Evolutionary conservation across 805 yeast species (phyloP), one percentile per base, ranked within the genome.

Genomic region (Yarrowia hollandica): DNA sequence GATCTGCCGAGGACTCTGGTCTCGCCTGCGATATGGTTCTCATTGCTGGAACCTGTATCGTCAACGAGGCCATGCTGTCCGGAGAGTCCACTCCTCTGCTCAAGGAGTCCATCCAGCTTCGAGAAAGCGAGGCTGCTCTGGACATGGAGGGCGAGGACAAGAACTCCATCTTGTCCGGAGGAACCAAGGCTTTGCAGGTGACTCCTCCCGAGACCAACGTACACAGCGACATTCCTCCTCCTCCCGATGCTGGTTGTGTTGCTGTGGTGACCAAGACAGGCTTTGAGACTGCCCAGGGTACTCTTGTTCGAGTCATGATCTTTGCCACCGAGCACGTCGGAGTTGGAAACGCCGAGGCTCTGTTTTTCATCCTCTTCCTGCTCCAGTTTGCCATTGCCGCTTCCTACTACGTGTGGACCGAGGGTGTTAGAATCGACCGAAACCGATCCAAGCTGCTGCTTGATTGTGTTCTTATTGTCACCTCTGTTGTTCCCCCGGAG

Each of bases 401-500:
- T 28, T 86, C 96, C 18, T 86, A 96, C 90, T 94, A 92, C 69
- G 98, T 94, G 58, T 94, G 99, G 99, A 86, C 88, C 62, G 97
- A 92, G 75, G 99, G 99, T 74, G 87, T 96, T 21, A 85, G 81
- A 71, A 86, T 89, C 89, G 98, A 97, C 68, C 87, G 99, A 76
- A 82, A 89, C 67, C 96, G 92, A 73, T 88, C 96, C 59, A 92
- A 92, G 74, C 81, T 94, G 72, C 85, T 94, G 64, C 80, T 94
- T 69, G 98, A 94, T 74, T 94, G 99, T 84, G 87, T 94, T 64
- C 82, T 94, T 69, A 95, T 94, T 66, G 82, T 94, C 67, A 94
- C 99, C 16, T 91, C 98, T 54, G 99, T 94, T 64, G 99, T 94
- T 37, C 99, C 99, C 33, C 99, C 99, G 39, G 99, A 94, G 75